phyloP scores from a whole-genome alignment of 2,329 filamentous ascomycete genomes.

The Aureobasidium sp. region DNA sequence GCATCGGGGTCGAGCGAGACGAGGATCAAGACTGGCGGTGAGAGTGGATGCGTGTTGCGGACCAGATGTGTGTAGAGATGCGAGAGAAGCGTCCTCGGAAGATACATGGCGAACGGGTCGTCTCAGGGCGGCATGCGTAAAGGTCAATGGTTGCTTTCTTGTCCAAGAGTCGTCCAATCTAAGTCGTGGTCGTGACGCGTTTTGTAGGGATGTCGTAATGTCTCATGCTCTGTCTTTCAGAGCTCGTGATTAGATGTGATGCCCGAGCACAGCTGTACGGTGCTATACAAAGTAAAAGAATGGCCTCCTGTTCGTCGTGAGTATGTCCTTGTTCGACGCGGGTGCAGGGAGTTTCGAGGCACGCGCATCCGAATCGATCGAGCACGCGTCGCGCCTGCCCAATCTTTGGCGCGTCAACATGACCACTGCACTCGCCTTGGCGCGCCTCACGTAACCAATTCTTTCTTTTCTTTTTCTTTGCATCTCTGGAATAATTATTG shows the following conservation, averaged over 20 bases:
- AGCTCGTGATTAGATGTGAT: background rate
- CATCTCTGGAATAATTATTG: background rate
- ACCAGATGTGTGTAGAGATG: conserved; percentile 88
- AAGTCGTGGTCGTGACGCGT: conserved; percentile 12
- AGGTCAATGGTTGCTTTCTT: background rate
- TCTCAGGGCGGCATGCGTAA: background rate
- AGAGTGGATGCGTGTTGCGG: conserved; percentile 76
- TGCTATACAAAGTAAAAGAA: background rate
- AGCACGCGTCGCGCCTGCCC: conserved; percentile 7
- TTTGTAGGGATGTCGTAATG: conserved; percentile 1
- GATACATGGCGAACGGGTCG: conserved; percentile 63
- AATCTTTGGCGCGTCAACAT: conserved; percentile 3
- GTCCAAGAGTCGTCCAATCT: background rate
- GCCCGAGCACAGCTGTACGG: background rate
- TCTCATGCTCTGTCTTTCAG: background rate
- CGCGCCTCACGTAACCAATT: background rate
- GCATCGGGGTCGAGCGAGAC: conserved; percentile 92
- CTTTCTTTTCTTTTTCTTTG: background rate
- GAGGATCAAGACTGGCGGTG: conserved; percentile 82
- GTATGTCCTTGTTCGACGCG: background rate
- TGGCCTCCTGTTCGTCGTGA: background rate
- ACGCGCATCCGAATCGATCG: background rate
- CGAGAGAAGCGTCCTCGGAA: conserved; percentile 79
- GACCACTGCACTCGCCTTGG: background rate
- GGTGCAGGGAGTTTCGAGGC: conserved; percentile 1